Evolutionary conservation across 2,329 filamentous ascomycete species (phyloP).

Genomic region (Pestalotiopsis sp.): DNA sequence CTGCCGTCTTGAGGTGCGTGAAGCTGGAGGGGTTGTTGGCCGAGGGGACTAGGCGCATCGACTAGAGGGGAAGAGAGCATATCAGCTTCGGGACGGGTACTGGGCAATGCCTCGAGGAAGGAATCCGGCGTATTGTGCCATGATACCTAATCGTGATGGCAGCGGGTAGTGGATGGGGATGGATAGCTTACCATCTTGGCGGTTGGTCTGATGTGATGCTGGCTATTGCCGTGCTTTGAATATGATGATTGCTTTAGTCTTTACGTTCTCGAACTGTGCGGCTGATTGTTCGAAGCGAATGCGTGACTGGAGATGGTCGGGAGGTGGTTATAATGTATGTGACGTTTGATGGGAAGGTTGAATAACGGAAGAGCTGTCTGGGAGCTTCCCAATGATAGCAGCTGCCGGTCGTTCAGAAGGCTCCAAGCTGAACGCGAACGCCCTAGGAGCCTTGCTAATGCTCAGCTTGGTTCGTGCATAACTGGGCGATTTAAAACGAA

Average conservation of each 20-base stretch:
- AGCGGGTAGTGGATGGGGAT: conserved; percentile 10
- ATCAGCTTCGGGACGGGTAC: conserved; percentile 17
- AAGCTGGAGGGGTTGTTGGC: conserved; percentile 67
- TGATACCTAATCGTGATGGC: conserved; percentile 17
- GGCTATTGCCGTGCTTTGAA: not conserved
- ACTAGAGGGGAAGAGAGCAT: conserved; percentile 49
- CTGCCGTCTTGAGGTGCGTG: conserved; percentile 61
- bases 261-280: not conserved
- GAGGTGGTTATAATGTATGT: not conserved
- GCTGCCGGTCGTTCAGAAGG: conserved; percentile 1
- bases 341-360: conserved; percentile 8
- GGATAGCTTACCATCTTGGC: conserved; percentile 51
- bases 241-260: not conserved
- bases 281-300: not conserved
- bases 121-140: not conserved
- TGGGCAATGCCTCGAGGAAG: not conserved
- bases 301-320: not conserved
- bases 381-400: not conserved
- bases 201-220: conserved; percentile 17
- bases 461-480: not conserved
- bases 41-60: conserved; percentile 85
- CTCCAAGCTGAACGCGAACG: conserved; percentile 10
- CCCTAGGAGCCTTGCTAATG: conserved; percentile 11
- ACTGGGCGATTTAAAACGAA: not conserved
- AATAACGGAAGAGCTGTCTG: not conserved